Base-by-base conservation (phyloP, 352 stramenopile genomes). In the Globisporangium spiculum region DNA sequence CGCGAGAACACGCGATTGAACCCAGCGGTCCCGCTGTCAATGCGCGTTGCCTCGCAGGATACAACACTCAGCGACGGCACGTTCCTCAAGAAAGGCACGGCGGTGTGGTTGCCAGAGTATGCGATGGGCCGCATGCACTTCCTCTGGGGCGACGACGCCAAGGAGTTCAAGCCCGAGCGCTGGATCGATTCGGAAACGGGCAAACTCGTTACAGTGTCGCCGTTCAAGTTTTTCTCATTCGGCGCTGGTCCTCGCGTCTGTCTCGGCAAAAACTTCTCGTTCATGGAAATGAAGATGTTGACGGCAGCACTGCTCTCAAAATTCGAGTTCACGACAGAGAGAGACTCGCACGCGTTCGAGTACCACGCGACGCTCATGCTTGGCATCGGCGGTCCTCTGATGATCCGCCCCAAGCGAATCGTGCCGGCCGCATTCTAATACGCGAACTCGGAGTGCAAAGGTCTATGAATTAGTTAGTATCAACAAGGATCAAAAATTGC, bases 1-100 rank as follows among this genome's bases (percentile, higher is more conserved):
- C 78, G 77, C 10, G 89, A 96, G 60, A 89, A 62, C 52, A 68
- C 96, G 24, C 81, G 88, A 4, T 57, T 96, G 16, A 86, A 86
- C 65, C 85, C 85, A 0, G 70, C 75, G 24, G 74, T 84, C 44
- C 82, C 82, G 2, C 73, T 70, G 1, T 77, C 30, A 20, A 53
- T 27, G 3, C 57, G 83, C 9, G 76, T 71, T 30, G 61, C 72
- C 1, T 78, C 67, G 32, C 38, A 71, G 18, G 87, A 91, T 66
- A 80, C 78, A 34, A 86, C 76, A 61, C 67, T 92, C 2, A 75
- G 67, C 1, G 84, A 91, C 30, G 82, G 82, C 30, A 83, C 81
- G 9, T 75, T 76, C 60, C 24, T 91, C 2, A 61, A 41, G 16
- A 67, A 72, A 32, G 83, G 81, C 2, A 70, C 36, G 10, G 70